These are phyloP conservation scores for Geotrichum macrosporum DNA, from an alignment of 1,139 yeast species.

Conservation along the genomic window DNA sequence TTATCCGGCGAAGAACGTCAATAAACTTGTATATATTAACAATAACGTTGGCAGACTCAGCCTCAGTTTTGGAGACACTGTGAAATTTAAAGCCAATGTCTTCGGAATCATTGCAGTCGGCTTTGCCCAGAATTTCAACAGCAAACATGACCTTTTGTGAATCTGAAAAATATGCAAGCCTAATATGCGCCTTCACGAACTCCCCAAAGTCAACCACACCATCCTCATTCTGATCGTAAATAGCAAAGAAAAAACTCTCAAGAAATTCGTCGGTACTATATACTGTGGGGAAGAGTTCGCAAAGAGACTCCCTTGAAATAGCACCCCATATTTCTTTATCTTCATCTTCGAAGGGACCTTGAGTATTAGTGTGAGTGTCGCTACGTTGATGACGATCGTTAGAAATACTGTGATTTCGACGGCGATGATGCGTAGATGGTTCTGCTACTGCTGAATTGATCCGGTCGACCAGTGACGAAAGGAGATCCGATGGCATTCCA, in stretches of 20 bases:
- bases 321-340: slow-evolving; percentile 11
- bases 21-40: slow-evolving; percentile 6
- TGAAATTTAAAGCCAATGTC: no score
- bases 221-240: slow-evolving; percentile 28
- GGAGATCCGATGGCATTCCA: no score
- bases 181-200: slow-evolving; percentile 22
- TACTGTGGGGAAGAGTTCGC: slow-evolving; percentile 24
- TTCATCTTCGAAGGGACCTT: background rate
- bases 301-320: slow-evolving; percentile 21
- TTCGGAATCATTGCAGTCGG: slow-evolving; percentile 6
- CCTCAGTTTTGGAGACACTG: no score
- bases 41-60: background rate
- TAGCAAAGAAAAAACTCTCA: slow-evolving; percentile 22
- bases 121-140: slow-evolving; percentile 2
- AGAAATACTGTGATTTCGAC: no score
- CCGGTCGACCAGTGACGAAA: no score
- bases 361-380: background rate
- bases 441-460: no score
- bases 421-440: no score
- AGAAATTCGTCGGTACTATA: slow-evolving; percentile 18
- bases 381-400: no score
- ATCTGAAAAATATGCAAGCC: slow-evolving; percentile 8
- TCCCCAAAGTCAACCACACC: slow-evolving; percentile 28
- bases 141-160: slow-evolving; percentile 13
- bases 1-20: slow-evolving; percentile 21